Percentiles rank a stretch among this genome's conserved stretches.
phyloP scores from a whole-genome alignment of 108 stramenopile species.

The Nitzschia sp. region DNA sequence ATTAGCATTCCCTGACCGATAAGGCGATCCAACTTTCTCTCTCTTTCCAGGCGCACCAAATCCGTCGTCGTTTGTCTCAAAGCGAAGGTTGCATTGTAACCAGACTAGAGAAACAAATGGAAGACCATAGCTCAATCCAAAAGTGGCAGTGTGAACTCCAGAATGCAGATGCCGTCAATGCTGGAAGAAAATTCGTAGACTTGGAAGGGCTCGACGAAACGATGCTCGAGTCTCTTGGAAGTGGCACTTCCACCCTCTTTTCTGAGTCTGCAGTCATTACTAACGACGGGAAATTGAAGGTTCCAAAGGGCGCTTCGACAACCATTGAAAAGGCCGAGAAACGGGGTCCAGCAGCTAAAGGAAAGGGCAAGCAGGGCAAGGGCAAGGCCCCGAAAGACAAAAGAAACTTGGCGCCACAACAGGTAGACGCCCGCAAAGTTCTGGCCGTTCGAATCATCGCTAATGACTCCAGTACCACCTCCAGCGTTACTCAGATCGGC shows the following conservation, averaged over 20 bases:
- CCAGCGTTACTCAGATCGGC: background rate
- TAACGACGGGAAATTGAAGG: constrained; percentile 5
- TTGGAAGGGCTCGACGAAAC: background rate
- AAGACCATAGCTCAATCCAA: background rate
- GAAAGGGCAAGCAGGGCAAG: constrained; percentile 13
- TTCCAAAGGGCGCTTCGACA: background rate
- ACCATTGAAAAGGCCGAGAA: background rate
- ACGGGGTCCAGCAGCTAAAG: background rate
- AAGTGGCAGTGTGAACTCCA: background rate
- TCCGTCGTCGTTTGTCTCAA: background rate
- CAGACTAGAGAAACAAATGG: background rate
- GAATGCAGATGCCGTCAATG: background rate
- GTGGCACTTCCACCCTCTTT: constrained; percentile 8
- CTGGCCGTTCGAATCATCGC: constrained; percentile 18
- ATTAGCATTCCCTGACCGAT: background rate
- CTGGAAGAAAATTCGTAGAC: background rate
- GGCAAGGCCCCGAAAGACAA: too few relatives aligned
- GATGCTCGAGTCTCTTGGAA: background rate
- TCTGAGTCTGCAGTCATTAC: constrained; percentile 8
- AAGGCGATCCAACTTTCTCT: background rate
- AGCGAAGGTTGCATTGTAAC: background rate
- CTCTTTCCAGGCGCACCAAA: background rate
- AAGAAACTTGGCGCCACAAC: too few relatives aligned
- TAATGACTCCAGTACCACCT: background rate
- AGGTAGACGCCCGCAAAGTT: too few relatives aligned